Conservation (phyloP, 768 basidiomycete species). For the Tylopilus sp. region DNA sequence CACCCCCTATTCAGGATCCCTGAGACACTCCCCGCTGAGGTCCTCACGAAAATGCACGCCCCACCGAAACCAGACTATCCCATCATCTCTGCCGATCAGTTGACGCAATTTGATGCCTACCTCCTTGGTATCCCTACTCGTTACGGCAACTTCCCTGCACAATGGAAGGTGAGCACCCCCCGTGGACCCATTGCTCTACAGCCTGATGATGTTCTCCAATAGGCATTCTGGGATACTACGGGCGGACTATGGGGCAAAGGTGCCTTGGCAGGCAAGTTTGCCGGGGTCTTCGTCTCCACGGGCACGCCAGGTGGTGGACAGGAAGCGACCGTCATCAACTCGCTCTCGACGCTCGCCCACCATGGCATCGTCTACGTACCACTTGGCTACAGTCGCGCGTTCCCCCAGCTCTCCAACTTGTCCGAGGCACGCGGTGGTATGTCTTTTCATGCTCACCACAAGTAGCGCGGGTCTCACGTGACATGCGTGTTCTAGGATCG, state of each 20-base stretch:
- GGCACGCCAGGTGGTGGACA: constrained; percentile 75
- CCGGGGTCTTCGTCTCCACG: constrained; percentile 68
- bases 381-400: constrained; percentile 54
- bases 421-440: constrained; percentile 54
- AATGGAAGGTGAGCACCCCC: constrained; percentile 59
- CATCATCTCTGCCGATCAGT: constrained; percentile 9
- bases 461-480: too few relatives aligned
- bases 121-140: constrained; percentile 43
- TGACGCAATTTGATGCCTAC: constrained; percentile 34
- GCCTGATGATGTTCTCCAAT: neutral
- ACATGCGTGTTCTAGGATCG: constrained; percentile 43
- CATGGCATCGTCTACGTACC: constrained; percentile 74
- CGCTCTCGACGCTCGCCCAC: constrained; percentile 61
- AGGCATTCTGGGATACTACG: constrained; percentile 72
- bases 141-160: constrained; percentile 45
- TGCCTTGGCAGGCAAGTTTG: constrained; percentile 71
- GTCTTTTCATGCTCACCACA: constrained; percentile 17
- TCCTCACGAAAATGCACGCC: constrained; percentile 67
- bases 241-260: constrained; percentile 63
- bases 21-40: constrained; percentile 72
- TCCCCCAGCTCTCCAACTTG: constrained; percentile 37
- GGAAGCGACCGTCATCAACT: constrained; percentile 50
- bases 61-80: constrained; percentile 63
- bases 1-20: constrained; percentile 45
- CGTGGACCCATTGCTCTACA: constrained; percentile 4